Evolutionary conservation across 208 protist species (phyloP).

Genomic region (Herpetomonas tarakana): DNA sequence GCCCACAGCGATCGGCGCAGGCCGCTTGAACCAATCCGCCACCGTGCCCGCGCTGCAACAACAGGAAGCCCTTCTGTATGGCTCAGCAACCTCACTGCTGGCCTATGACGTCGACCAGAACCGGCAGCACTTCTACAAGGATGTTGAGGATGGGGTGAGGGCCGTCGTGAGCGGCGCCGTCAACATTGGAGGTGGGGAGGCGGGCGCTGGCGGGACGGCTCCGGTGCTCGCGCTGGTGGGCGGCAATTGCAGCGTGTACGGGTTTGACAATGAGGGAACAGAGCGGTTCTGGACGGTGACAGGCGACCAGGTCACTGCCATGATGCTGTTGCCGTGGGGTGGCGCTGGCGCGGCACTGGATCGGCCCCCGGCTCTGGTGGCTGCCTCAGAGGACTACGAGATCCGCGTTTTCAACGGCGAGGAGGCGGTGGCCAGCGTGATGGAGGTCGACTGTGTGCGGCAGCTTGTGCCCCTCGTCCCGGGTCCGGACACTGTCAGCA

Average conservation of each 20-base stretch:
- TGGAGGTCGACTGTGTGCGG: slow-evolving; percentile 80
- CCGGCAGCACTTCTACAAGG: slow-evolving; percentile 91
- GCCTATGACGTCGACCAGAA: slow-evolving; percentile 93
- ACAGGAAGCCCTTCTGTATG: slow-evolving; percentile 89
- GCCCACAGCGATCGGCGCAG: slow-evolving; percentile 72
- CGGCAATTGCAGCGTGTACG: slow-evolving; percentile 94
- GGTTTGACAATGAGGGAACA: slow-evolving; percentile 82
- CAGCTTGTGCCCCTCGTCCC: slow-evolving; percentile 39
- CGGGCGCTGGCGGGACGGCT: slow-evolving; percentile 6
- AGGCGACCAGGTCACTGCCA: slow-evolving; percentile 89
- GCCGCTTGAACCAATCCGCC: slow-evolving; percentile 23
- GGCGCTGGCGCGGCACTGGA: slow-evolving; percentile 2
- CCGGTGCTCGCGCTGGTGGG: slow-evolving; percentile 83
- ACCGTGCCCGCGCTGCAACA: slow-evolving; percentile 2
- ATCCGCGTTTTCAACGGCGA: slow-evolving; percentile 91
- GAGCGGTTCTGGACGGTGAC: slow-evolving; percentile 95
- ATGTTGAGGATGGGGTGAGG: slow-evolving; percentile 91
- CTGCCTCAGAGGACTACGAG: slow-evolving; percentile 93
- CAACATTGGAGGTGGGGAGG: slow-evolving; percentile 9
- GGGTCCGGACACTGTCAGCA: slow-evolving; percentile 2
- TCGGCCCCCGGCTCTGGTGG: slow-evolving; percentile 63
- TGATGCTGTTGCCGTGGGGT: slow-evolving; percentile 79
- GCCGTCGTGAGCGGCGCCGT: slow-evolving; percentile 75
- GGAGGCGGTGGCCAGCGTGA: slow-evolving; percentile 75
- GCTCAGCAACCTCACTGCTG: slow-evolving; percentile 82